These are phyloP conservation scores for Lyophyllum shimeji DNA, from an alignment of 768 basidiomycete species.

Conservation along the genomic window DNA sequence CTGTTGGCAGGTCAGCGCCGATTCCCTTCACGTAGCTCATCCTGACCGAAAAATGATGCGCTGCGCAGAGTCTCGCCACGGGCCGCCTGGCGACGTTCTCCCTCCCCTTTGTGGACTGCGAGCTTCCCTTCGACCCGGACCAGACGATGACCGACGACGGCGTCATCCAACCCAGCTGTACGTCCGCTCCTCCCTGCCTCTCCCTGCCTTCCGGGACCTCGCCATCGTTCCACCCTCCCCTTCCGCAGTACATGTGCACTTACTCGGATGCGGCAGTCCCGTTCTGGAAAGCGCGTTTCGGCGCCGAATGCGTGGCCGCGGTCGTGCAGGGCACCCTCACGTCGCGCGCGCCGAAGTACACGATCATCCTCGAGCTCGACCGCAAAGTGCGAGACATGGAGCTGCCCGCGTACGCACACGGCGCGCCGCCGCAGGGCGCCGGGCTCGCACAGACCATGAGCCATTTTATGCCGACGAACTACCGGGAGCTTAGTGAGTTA, in stretches of 20 bases:
- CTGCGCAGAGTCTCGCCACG: conserved; percentile 63
- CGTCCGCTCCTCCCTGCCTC: conserved; percentile 23
- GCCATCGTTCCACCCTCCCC: not conserved
- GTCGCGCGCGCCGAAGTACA: conserved; percentile 62
- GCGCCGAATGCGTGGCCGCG: conserved; percentile 62
- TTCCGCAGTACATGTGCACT: too few relatives aligned
- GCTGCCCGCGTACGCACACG: conserved; percentile 60
- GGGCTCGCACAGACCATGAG: conserved; percentile 67
- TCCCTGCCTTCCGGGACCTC: not conserved
- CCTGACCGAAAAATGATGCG: too few relatives aligned
- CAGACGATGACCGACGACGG: conserved; percentile 61
- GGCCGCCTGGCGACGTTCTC: conserved; percentile 70
- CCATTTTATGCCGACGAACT: conserved; percentile 74
- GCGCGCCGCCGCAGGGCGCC: conserved; percentile 43
- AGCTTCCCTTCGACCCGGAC: conserved; percentile 61
- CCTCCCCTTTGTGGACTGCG: conserved; percentile 71
- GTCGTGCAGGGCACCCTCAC: conserved; percentile 69
- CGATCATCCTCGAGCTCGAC: conserved; percentile 62
- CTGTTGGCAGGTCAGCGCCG: conserved; percentile 70
- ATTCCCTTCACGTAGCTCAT: too few relatives aligned
- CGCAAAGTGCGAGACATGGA: conserved; percentile 70
- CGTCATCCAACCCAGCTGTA: conserved; percentile 57
- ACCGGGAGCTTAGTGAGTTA: conserved; percentile 63
- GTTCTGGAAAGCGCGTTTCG: conserved; percentile 70
- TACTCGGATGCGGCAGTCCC: too few relatives aligned